Percentiles rank a stretch among this genome's conserved stretches.
Conservation (phyloP, 306 rosid genomes). For the Medicago ruthenica region DNA sequence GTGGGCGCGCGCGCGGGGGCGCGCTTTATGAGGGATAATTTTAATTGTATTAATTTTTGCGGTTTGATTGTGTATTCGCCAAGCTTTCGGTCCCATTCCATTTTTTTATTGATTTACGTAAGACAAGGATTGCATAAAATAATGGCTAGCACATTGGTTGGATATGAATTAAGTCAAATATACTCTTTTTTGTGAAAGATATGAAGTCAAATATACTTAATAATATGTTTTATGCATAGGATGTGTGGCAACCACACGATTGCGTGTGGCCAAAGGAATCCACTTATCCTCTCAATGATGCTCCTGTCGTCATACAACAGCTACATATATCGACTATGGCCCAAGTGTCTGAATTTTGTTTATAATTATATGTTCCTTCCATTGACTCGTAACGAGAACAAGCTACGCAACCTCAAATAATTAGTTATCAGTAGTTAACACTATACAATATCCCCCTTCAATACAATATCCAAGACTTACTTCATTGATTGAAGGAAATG, state of each 20-base stretch:
- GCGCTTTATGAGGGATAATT: too few relatives aligned
- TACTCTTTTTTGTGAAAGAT: background rate
- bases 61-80: background rate
- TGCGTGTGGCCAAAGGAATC: conserved; percentile 41
- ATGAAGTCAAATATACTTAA: background rate
- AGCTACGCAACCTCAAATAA: conserved; percentile 5
- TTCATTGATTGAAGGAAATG: background rate
- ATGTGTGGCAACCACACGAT: conserved; percentile 50
- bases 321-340: background rate
- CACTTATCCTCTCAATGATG: background rate
- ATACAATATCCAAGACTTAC: background rate
- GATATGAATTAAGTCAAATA: conserved; percentile 45
- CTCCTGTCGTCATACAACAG: background rate
- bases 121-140: conserved; percentile 38
- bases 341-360: background rate
- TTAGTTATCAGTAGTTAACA: background rate
- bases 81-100: conserved; percentile 38
- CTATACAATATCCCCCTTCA: too few relatives aligned
- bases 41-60: background rate
- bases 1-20: too few relatives aligned
- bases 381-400: background rate
- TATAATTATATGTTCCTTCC: background rate
- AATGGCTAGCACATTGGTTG: conserved; percentile 43
- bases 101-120: conserved; percentile 4
- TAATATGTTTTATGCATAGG: conserved; percentile 9